phyloP scores from a whole-genome alignment of 2,329 filamentous ascomycete genomes.

The Aspergillus pseudonomiae region DNA sequence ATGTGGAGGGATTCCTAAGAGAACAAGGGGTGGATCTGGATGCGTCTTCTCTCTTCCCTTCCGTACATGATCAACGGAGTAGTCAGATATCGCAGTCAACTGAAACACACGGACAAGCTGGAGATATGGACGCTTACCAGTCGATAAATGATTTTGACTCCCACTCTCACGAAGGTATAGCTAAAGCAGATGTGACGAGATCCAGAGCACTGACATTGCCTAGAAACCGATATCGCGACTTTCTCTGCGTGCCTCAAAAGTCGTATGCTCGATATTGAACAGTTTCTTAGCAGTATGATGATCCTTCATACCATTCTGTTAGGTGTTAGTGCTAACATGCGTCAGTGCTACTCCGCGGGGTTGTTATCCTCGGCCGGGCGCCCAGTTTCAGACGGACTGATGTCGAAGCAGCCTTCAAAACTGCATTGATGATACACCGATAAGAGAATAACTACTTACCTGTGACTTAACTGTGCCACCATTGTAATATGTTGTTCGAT shows the following conservation, averaged over 20 bases:
- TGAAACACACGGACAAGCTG: background rate
- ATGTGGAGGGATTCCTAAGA: conserved; percentile 25
- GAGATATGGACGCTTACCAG: background rate
- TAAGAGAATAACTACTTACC: background rate
- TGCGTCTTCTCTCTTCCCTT: conserved; percentile 7
- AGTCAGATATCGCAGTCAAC: background rate
- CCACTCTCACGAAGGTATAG: background rate
- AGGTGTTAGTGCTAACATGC: background rate
- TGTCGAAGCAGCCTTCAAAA: background rate
- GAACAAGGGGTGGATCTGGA: conserved; percentile 10
- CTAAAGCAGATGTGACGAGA: too few relatives aligned
- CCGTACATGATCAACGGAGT: background rate
- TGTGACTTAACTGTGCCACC: too few relatives aligned
- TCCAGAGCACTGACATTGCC: background rate
- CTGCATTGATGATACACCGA: background rate
- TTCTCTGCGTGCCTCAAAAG: background rate
- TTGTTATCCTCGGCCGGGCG: background rate
- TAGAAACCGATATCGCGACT: background rate
- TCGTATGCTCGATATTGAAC: background rate
- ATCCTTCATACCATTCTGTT: too few relatives aligned
- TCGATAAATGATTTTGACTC: background rate
- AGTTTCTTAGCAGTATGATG: background rate
- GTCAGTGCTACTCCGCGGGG: background rate
- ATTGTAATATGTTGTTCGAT: background rate
- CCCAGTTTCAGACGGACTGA: background rate